phyloP scores from a whole-genome alignment of 2,329 filamentous ascomycete species.

The Epichloe sibirici region DNA sequence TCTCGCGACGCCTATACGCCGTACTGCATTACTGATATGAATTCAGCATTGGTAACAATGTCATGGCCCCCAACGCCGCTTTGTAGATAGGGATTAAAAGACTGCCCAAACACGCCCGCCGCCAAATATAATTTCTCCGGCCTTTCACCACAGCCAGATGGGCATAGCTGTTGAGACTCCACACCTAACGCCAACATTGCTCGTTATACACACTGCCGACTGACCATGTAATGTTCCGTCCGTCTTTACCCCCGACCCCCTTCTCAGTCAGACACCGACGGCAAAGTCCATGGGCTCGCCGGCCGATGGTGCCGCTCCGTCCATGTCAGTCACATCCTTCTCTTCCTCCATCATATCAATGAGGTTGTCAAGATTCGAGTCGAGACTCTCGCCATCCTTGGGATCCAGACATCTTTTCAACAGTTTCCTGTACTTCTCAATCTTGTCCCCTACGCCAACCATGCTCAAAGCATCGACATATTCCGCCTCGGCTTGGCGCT shows the following conservation, averaged over 20 bases:
- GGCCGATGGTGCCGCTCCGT: constrained; percentile 16
- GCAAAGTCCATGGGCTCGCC: constrained; percentile 20
- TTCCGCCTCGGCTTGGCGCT: constrained; percentile 49
- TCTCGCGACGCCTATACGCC: too few relatives aligned
- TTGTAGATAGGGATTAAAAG: not conserved
- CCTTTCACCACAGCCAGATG: not conserved
- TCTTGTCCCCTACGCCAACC: constrained; percentile 60
- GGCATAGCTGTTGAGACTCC: not conserved
- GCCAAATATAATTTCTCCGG: not conserved
- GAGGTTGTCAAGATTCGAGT: constrained; percentile 48
- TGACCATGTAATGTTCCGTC: not conserved
- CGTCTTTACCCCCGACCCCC: not conserved
- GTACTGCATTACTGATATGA: too few relatives aligned
- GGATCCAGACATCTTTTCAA: constrained; percentile 57
- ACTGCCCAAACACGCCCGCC: not conserved
- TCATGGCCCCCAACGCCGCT: not conserved
- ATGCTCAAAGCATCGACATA: constrained; percentile 57
- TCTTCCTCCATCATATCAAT: constrained; percentile 54
- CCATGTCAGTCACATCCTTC: constrained; percentile 30
- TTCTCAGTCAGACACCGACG: constrained; percentile 2
- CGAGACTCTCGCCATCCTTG: constrained; percentile 54
- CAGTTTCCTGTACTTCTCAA: constrained; percentile 59
- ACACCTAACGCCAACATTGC: not conserved
- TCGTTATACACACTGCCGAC: not conserved
- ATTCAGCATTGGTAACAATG: not conserved